These are phyloP conservation scores for Patellifolia procumbens DNA, from an alignment of 179 eudicot species.

Conservation along the genomic window DNA sequence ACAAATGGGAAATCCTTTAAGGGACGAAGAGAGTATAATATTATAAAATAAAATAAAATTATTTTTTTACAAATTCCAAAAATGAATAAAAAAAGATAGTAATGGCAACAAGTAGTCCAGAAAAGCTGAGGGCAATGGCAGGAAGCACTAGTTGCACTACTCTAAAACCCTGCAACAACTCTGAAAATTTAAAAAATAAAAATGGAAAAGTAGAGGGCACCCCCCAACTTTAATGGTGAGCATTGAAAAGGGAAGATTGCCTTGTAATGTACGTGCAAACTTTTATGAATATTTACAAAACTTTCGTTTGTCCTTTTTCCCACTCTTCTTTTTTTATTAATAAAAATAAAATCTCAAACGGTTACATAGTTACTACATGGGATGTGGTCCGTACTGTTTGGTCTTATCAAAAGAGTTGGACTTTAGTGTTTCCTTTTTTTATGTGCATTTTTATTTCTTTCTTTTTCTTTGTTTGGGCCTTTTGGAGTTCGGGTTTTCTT, in stretches of 20 bases:
- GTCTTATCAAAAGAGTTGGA: conserved; percentile 27
- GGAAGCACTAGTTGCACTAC: conserved; percentile 16
- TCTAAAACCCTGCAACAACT: conserved; percentile 12
- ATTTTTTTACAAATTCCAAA: not conserved
- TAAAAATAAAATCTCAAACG: conserved; percentile 23
- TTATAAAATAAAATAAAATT: no score
- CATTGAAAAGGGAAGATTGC: conserved; percentile 35
- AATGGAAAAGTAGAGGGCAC: conserved; percentile 5
- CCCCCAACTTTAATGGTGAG: conserved; percentile 29
- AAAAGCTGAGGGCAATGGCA: conserved; percentile 8
- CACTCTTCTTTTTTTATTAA: not conserved
- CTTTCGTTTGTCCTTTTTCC: conserved; percentile 6
- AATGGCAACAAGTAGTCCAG: not conserved
- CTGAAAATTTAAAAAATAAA: not conserved
- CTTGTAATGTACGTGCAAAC: conserved; percentile 31
- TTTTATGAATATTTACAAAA: conserved; percentile 7
- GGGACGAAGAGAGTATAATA: no score
- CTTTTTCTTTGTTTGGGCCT: not conserved
- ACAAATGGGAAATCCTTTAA: no score
- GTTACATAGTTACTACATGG: no score
- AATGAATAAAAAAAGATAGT: not conserved
- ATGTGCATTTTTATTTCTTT: conserved; percentile 13
- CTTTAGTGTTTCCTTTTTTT: conserved; percentile 7
- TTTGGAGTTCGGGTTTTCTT: no score
- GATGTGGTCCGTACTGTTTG: conserved; percentile 34